Evolutionary conservation across 371 early-diverging fungal species (phyloP).

Genomic region (Saksenaea oblongispora): DNA sequence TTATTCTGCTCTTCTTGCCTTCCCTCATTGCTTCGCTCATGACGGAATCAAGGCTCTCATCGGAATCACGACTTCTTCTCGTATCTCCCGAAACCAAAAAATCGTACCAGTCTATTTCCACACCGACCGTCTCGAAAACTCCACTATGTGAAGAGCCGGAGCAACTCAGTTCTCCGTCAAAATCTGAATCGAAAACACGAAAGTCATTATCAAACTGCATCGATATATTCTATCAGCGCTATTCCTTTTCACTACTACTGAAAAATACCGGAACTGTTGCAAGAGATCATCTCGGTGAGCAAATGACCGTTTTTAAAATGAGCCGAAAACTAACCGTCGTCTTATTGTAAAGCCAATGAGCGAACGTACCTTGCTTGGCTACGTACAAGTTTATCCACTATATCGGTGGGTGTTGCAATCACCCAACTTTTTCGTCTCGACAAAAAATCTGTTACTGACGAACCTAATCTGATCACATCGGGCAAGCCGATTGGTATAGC

Average conservation of each 20-base stretch:
- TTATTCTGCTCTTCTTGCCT: neutral
- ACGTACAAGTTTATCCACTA: constrained; percentile 71
- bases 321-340: neutral
- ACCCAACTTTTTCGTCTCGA: constrained; percentile 73
- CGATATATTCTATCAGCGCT: neutral
- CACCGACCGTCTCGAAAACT: neutral
- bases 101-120: neutral
- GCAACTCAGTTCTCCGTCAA: neutral
- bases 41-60: neutral
- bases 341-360: constrained; percentile 64
- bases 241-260: constrained; percentile 39
- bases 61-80: neutral
- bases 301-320: neutral
- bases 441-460: constrained; percentile 30
- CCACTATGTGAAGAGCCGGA: neutral
- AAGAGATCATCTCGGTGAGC: constrained; percentile 69
- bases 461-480: constrained; percentile 14
- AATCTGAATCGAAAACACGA: neutral
- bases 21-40: neutral
- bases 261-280: constrained; percentile 79
- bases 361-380: constrained; percentile 82
- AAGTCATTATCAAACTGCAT: neutral
- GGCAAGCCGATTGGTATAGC: constrained; percentile 49
- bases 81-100: neutral
- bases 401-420: constrained; percentile 78